Percentiles rank a stretch among this genome's conserved stretches.
phyloP scores from a whole-genome alignment of 2,329 filamentous ascomycete species.

The Exophiala bonariae region DNA sequence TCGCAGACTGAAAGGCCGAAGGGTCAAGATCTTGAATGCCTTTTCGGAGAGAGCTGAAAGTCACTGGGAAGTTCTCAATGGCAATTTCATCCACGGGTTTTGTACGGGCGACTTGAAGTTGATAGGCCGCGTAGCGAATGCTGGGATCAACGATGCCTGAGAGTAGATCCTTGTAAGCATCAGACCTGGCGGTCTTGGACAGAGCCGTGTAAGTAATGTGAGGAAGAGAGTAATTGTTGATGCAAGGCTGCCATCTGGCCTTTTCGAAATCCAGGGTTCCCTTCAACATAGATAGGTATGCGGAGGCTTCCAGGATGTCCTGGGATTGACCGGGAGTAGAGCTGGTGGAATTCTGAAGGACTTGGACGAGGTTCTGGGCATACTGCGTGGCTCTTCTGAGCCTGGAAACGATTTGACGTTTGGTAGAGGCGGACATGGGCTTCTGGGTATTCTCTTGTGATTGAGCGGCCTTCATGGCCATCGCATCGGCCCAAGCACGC shows the following conservation, averaged over 20 bases:
- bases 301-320: conserved; percentile 81
- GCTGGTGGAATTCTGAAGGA: conserved; percentile 61
- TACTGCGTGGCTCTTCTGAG: conserved; percentile 75
- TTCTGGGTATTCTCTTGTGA: conserved; percentile 70
- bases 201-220: conserved; percentile 82
- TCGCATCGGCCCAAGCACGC: conserved; percentile 90
- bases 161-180: conserved; percentile 82
- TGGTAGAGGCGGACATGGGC: conserved; percentile 74
- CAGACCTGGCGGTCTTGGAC: conserved; percentile 64
- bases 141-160: conserved; percentile 87
- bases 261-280: conserved; percentile 85
- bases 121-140: conserved; percentile 91
- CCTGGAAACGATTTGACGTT: conserved; percentile 85
- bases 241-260: conserved; percentile 77
- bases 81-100: conserved; percentile 78
- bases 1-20: conserved; percentile 53
- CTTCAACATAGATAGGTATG: conserved; percentile 74
- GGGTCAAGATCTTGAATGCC: conserved; percentile 72
- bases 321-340: conserved; percentile 65
- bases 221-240: conserved; percentile 73
- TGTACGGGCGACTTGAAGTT: conserved; percentile 82
- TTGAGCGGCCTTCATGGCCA: conserved; percentile 87
- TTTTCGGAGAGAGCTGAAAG: conserved; percentile 56
- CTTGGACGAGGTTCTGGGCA: conserved; percentile 66
- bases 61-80: conserved; percentile 71